Base-by-base conservation (phyloP, 306 rosid species). In the Fragaria vesca region DNA sequence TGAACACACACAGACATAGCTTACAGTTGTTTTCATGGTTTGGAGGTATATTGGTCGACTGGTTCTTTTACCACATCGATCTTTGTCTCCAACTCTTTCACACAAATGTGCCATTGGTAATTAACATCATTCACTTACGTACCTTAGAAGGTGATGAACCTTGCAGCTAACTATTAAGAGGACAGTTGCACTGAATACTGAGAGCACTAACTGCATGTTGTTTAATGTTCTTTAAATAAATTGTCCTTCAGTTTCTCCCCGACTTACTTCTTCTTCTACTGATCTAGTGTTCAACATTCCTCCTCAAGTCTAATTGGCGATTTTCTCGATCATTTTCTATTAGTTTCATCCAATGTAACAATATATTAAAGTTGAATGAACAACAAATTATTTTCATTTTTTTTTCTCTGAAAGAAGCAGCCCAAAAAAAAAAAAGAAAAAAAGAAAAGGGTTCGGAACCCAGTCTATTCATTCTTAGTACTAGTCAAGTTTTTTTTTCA, bases 31-130 rank as follows among this genome's bases (percentile, higher is more conserved):
- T 30, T 62, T 30, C 40, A 4, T 61, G 3, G 8, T 12, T 4
- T 61, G 20, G 30, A 61, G 40, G 67, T 13, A 60, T 60, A 12
- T 61, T 61, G 67, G 67, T 61, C 40, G 61, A 55, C 61, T 61
- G 38, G 40, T 61, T 61, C 40, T 61, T 28, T 61, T 61, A 61
- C 40, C 40, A 12, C 40, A 4, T 61, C 4, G 18, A 26, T 13
- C 20, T 61, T 8, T 61, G 40, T 61, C 67, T 61, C 67, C 9
- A 12, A 28, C 18, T 12, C 30, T 3, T 58, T 6, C 36, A 26
- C 67, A n/a, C 0, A 61, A 28, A 13, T 47, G 16, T 47, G 5
- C 50, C 12, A 12, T 46, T 60, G 36, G 13, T 16, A 38, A 0
- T 5, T 10, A 20, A 54, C 26, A 8, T 54, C 1, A 7, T 20